phyloP scores from a whole-genome alignment of 208 protist genomes.

The Leishmania tarentolae region DNA sequence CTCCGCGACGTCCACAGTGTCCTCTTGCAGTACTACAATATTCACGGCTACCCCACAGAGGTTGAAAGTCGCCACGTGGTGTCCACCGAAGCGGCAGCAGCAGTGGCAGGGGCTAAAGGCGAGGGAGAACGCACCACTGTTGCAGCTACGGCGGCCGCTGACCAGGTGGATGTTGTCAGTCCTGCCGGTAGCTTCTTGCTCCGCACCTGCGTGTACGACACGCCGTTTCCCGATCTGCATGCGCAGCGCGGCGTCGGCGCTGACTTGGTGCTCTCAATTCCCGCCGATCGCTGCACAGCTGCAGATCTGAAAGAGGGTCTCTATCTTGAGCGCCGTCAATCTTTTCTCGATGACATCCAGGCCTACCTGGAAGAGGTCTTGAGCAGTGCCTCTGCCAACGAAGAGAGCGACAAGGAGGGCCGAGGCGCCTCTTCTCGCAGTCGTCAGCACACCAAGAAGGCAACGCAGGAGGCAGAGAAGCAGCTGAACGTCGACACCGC shows the following conservation, averaged over 20 bases:
- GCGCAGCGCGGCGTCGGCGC: slow-evolving; percentile 60
- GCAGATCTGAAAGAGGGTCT: slow-evolving; percentile 69
- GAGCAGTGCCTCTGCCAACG: background rate
- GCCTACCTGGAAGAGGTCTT: slow-evolving; percentile 43
- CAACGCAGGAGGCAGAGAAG: background rate
- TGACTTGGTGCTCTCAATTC: slow-evolving; percentile 75
- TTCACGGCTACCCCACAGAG: slow-evolving; percentile 47
- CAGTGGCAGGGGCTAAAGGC: background rate
- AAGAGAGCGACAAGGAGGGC: slow-evolving; percentile 10
- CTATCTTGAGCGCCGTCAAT: slow-evolving; percentile 71
- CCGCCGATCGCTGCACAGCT: slow-evolving; percentile 50
- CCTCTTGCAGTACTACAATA: slow-evolving; percentile 68
- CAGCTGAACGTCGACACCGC: slow-evolving; percentile 22
- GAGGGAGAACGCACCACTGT: slow-evolving; percentile 2
- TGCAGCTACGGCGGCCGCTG: slow-evolving; percentile 6
- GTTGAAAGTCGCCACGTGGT: slow-evolving; percentile 14
- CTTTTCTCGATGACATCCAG: slow-evolving; percentile 67
- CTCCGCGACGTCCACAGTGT: slow-evolving; percentile 71
- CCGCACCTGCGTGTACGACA: slow-evolving; percentile 71
- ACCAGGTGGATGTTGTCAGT: slow-evolving; percentile 43
- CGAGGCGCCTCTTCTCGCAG: background rate
- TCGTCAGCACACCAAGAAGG: background rate
- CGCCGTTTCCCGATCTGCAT: slow-evolving; percentile 64
- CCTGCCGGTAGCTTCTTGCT: slow-evolving; percentile 80
- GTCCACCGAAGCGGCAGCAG: background rate